Conservation (phyloP, 371 early-diverging fungal species). For the Mucor velutinosus region DNA sequence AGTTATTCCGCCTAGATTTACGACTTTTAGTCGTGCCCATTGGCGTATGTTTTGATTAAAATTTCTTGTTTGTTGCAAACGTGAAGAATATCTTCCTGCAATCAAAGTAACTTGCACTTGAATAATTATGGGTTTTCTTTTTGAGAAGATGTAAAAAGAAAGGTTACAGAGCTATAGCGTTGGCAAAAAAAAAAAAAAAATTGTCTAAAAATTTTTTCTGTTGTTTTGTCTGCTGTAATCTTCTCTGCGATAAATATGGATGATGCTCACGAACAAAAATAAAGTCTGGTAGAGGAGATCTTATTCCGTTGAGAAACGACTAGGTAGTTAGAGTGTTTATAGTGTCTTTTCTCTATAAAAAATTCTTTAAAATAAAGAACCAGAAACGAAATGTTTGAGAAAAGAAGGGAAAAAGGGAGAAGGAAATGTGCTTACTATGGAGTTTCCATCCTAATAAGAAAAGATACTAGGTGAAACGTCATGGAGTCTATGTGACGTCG, state of each 20-base stretch:
- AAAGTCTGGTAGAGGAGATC: background rate
- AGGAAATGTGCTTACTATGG: background rate
- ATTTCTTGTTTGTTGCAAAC: conserved; percentile 22
- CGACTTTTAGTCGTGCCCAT: conserved; percentile 64
- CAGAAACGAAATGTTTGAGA: background rate
- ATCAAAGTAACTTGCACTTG: conserved; percentile 18
- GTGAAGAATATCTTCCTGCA: conserved; percentile 36
- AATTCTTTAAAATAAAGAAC: background rate
- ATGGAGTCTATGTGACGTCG: background rate
- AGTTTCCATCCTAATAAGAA: background rate
- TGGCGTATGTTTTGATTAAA: conserved; percentile 29
- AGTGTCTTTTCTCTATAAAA: background rate
- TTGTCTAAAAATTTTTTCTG: background rate
- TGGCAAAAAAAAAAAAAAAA: background rate
- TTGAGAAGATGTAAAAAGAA: background rate
- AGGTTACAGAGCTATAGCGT: background rate
- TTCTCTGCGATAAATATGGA: background rate
- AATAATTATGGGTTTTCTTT: conserved; percentile 13
- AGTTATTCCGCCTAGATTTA: conserved; percentile 58
- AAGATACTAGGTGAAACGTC: background rate
- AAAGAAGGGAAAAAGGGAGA: background rate
- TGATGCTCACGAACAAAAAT: background rate
- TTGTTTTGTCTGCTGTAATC: background rate
- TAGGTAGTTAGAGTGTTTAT: background rate
- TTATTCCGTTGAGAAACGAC: background rate